These are phyloP conservation scores for Blastocrithidia nonstop DNA, from an alignment of 208 protist genomes.

Conservation along the genomic window DNA sequence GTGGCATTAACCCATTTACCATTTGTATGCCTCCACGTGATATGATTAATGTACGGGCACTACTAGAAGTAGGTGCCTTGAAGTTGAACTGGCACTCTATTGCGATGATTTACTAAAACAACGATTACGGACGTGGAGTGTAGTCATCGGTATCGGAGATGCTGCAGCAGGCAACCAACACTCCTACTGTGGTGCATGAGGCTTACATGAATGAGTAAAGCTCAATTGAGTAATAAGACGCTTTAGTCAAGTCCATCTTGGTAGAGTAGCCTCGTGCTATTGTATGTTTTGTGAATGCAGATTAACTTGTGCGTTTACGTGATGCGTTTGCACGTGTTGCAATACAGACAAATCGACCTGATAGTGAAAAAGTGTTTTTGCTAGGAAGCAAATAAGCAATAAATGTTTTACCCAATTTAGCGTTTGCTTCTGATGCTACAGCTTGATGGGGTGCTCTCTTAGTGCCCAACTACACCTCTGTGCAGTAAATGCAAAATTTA, in stretches of 20 bases:
- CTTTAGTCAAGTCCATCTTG: slow-evolving; percentile 20
- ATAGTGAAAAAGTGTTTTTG: slow-evolving; percentile 28
- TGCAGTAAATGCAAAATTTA: slow-evolving; percentile 17
- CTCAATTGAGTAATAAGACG: slow-evolving; percentile 42
- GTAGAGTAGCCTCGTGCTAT: slow-evolving; percentile 27
- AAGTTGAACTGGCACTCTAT: slow-evolving; percentile 58
- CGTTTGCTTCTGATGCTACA: too few relatives aligned
- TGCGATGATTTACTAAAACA: slow-evolving; percentile 42
- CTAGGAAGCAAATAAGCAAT: slow-evolving; percentile 46
- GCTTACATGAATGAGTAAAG: slow-evolving; percentile 27
- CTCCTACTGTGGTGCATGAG: slow-evolving; percentile 51
- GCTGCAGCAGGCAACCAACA: slow-evolving; percentile 20
- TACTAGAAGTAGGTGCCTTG: slow-evolving; percentile 45
- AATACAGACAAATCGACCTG: too few relatives aligned
- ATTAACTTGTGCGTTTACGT: slow-evolving; percentile 32
- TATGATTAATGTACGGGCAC: slow-evolving; percentile 39
- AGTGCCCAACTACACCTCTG: slow-evolving; percentile 38
- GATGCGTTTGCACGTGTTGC: slow-evolving; percentile 23
- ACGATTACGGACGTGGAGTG: slow-evolving; percentile 41
- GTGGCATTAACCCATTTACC: slow-evolving; percentile 26
- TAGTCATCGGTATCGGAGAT: slow-evolving; percentile 18
- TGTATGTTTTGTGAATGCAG: slow-evolving; percentile 40
- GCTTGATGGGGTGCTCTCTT: slow-evolving; percentile 64
- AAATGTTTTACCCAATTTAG: too few relatives aligned
- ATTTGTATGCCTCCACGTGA: slow-evolving; percentile 71